Evolutionary conservation across 2,329 filamentous ascomycete genomes (phyloP).

Genomic region (Sclerotinia nivalis): DNA sequence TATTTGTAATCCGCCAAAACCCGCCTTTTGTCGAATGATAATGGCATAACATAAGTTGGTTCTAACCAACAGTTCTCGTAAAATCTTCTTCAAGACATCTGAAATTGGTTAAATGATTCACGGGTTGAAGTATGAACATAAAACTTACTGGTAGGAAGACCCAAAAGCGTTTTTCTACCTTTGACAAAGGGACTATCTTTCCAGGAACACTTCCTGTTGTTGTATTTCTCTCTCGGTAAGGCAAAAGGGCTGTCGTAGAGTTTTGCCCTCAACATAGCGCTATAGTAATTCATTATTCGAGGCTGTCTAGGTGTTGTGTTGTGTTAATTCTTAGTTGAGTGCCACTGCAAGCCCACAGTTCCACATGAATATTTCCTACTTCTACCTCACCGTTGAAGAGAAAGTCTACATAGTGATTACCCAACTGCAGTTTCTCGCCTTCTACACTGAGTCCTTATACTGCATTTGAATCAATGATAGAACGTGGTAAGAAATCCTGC

Average conservation of each 20-base stretch:
- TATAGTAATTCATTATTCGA: neutral
- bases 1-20: neutral
- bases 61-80: neutral
- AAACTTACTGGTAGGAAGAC: neutral
- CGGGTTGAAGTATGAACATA: too few species aligned
- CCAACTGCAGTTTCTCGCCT: too few species aligned
- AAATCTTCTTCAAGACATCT: neutral
- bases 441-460: too few species aligned
- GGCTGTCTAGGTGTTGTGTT: rapidly evolving
- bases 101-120: neutral
- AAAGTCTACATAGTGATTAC: too few species aligned
- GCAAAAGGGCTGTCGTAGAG: neutral
- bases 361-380: too few species aligned
- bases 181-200: rapidly evolving
- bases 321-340: rapidly evolving
- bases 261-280: neutral
- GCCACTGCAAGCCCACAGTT: too few species aligned
- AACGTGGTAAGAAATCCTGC: too few species aligned
- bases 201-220: neutral
- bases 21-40: neutral
- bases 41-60: neutral
- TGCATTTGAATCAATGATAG: too few species aligned
- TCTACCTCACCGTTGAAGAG: too few species aligned
- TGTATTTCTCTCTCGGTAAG: too few species aligned
- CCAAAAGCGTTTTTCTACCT: neutral